Evolutionary conservation across 2,329 filamentous ascomycete genomes (phyloP), one percentile per base, ranked within the genome.

Genomic region (Claviceps citrina): DNA sequence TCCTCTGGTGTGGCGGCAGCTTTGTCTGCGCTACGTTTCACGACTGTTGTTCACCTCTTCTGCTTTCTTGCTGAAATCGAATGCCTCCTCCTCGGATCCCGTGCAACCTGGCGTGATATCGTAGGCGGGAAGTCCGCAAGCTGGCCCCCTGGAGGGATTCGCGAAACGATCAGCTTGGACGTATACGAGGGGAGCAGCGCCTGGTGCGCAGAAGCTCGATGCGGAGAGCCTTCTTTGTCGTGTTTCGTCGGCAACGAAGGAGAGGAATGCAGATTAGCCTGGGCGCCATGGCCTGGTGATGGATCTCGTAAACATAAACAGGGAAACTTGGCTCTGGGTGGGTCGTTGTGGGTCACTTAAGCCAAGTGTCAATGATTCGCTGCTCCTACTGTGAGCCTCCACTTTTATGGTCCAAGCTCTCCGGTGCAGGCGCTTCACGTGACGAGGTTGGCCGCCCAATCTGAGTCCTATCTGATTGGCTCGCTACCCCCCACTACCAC

Each of bases 401-500:
- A 19, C 24, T 13, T 15, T 32, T 13, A 22, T 16, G 20, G 19
- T 7, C 5, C 13, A 40, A 16, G 20, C 25, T 34, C 19, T n/a
- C n/a, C n/a, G n/a, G n/a, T 47, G 39, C 36, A 40, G 36, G 34
- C 7, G 0, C 4, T 0, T 38, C 58, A 58, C 54, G 58, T 57
- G 54, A 56, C 10, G 3, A 3, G 0, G 1, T 10, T 4, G 22
- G 33, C 36, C 45, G 41, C 19, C 27, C 18, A 25, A 31, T 7
- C 38, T 34, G 34, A 40, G n/a, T 39, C 25, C 43, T 33, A 38
- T 38, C 13, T 56, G 45, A 61, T 62, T 61, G 59, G 59, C 41
- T 61, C 55, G 58, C 54, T 57, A 55, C 47, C 49, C 47, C 47
- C 53, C 51, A 50, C 46, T 32, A 47, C 35, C 45, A 50, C 53